Evolutionary conservation across 2,329 filamentous ascomycete genomes (phyloP).

Genomic region (Cladophialophora chaetospira): DNA sequence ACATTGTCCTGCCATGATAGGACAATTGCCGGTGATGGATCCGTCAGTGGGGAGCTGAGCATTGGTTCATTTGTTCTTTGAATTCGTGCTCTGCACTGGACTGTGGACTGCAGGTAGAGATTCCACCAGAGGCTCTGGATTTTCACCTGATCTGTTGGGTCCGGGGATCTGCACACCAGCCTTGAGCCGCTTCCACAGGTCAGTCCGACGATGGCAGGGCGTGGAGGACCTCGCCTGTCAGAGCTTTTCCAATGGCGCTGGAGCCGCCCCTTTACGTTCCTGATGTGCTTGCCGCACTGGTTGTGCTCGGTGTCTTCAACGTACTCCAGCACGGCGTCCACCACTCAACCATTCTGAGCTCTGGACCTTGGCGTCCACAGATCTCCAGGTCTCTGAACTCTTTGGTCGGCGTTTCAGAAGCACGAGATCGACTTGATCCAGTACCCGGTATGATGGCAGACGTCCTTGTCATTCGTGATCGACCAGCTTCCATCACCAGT

Average conservation of each 20-base stretch:
- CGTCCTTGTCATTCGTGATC: slow-evolving; percentile 4
- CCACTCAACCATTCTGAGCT: no score
- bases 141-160: neutral
- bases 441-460: slow-evolving; percentile 8
- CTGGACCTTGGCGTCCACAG: no score
- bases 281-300: neutral
- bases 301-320: neutral
- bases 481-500: neutral
- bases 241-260: no score
- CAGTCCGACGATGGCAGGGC: neutral
- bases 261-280: neutral
- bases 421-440: slow-evolving; percentile 8
- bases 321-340: no score
- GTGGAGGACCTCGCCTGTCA: no score
- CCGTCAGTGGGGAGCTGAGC: neutral
- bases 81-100: no score
- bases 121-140: no score
- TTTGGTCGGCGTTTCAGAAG: neutral
- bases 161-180: neutral
- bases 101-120: no score
- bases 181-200: neutral
- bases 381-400: no score
- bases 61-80: no score
- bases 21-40: neutral
- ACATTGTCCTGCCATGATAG: slow-evolving; percentile 75